These are phyloP conservation scores for Zygosaccharomyces pseudobailii DNA, from an alignment of 1,139 yeast genomes.

Conservation along the genomic window DNA sequence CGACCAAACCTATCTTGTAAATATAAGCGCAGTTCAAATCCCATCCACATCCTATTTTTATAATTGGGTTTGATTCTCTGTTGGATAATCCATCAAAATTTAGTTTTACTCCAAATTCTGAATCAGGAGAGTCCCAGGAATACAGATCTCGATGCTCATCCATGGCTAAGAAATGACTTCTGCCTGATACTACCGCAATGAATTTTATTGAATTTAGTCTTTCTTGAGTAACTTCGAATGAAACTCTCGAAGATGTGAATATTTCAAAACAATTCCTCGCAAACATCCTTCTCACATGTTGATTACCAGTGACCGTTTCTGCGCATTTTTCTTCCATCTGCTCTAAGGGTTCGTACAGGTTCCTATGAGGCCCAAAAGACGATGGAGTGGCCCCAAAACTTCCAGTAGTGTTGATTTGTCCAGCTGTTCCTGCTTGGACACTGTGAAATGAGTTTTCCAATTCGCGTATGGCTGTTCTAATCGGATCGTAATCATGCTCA, in stretches of 20 bases:
- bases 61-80: conserved; percentile 32
- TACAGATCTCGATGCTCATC: conserved; percentile 50
- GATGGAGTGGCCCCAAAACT: conserved; percentile 20
- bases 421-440: conserved; percentile 11
- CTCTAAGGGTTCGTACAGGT: conserved; percentile 25
- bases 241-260: conserved; percentile 14
- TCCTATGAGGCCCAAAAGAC: conserved; percentile 24
- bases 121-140: conserved; percentile 55
- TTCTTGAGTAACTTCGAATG: conserved; percentile 14
- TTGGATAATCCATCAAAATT: conserved; percentile 35
- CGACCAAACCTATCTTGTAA: conserved; percentile 49
- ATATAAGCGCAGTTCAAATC: conserved; percentile 51
- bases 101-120: conserved; percentile 46
- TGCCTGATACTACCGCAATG: conserved; percentile 55
- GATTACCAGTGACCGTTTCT: conserved; percentile 26
- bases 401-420: conserved; percentile 22
- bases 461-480: conserved; percentile 23
- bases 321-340: conserved; percentile 20
- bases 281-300: conserved; percentile 28
- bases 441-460: conserved; percentile 22
- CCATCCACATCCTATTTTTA: conserved; percentile 69
- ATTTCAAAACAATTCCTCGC: conserved; percentile 26
- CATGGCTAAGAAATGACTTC: conserved; percentile 62
- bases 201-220: conserved; percentile 34
- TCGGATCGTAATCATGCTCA: conserved; percentile 33